Percentiles rank a stretch among this genome's conserved stretches.
phyloP scores from a whole-genome alignment of 208 protist species.

The Trichomonas vaginalis region DNA sequence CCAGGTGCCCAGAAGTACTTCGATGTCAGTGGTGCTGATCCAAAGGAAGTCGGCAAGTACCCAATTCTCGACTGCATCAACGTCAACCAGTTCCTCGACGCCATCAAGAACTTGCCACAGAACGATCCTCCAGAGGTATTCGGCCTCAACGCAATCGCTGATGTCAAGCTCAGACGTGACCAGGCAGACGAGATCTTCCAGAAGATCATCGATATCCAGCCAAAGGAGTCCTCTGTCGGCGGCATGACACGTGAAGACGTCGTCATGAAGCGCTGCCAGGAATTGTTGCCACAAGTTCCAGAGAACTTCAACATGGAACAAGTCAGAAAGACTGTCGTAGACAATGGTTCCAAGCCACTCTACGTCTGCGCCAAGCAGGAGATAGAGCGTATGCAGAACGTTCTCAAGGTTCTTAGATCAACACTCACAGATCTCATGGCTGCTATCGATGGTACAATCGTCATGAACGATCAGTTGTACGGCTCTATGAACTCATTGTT shows the following conservation, averaged over 20 bases:
- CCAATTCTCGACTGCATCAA: slow-evolving; percentile 1
- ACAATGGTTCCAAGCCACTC: slow-evolving; percentile 27
- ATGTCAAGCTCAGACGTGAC: slow-evolving; percentile 39
- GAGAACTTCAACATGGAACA: slow-evolving; percentile 24
- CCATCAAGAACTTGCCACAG: slow-evolving; percentile 62
- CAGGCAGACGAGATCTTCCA: slow-evolving; percentile 43
- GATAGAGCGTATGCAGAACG: slow-evolving; percentile 38
- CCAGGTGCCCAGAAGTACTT: background rate
- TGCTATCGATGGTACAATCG: slow-evolving; percentile 70
- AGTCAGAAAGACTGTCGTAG: slow-evolving; percentile 21
- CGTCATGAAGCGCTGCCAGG: slow-evolving; percentile 30
- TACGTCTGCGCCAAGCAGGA: slow-evolving; percentile 43
- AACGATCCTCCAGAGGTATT: slow-evolving; percentile 85
- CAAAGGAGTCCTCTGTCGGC: slow-evolving; percentile 27
- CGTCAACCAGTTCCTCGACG: background rate
- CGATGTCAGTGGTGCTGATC: slow-evolving; percentile 17
- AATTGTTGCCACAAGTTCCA: slow-evolving; percentile 30
- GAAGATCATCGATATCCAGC: slow-evolving; percentile 73
- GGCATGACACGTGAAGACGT: slow-evolving; percentile 39
- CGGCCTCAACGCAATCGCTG: slow-evolving; percentile 81
- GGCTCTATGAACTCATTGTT: slow-evolving; percentile 76
- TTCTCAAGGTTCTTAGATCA: slow-evolving; percentile 24
- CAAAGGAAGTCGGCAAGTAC: slow-evolving; percentile 37
- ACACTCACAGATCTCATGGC: slow-evolving; percentile 34
- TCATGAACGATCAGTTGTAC: slow-evolving; percentile 75